phyloP scores from a whole-genome alignment of 108 stramenopile species.

The Cyclotella kingstonii region DNA sequence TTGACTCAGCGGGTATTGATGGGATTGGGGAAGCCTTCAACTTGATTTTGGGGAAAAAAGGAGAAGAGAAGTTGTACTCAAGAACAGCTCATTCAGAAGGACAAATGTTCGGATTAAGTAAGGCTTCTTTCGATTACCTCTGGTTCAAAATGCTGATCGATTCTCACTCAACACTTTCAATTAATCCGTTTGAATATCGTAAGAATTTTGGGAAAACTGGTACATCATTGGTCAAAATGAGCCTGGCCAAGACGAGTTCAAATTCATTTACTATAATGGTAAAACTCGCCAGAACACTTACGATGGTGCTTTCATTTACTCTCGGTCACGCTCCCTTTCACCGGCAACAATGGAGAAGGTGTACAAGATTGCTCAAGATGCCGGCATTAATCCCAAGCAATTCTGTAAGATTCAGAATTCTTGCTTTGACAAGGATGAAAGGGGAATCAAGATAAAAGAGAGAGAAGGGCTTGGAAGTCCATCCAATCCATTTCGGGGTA shows the following conservation, averaged over 20 bases:
- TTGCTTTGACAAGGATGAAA: constrained; percentile 63
- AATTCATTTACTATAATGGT: constrained; percentile 96
- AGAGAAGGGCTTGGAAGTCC: constrained; percentile 50
- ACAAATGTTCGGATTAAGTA: constrained; percentile 92
- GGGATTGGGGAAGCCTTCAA: constrained; percentile 2
- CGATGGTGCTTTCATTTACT: constrained; percentile 96
- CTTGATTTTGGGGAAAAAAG: constrained; percentile 53
- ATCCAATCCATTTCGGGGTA: constrained; percentile 71
- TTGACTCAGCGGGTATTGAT: constrained; percentile 48
- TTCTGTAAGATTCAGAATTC: constrained; percentile 92
- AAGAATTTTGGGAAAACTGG: constrained; percentile 99
- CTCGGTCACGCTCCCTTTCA: constrained; percentile 73
- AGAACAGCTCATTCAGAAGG: constrained; percentile 90
- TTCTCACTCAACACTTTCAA: not conserved
- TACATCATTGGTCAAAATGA: constrained; percentile 88
- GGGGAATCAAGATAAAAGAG: constrained; percentile 6
- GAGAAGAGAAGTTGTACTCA: constrained; percentile 63
- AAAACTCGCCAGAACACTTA: constrained; percentile 97
- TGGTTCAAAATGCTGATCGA: too few relatives aligned
- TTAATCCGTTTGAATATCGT: constrained; percentile 2
- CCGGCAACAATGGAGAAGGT: constrained; percentile 80
- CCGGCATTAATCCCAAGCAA: constrained; percentile 89
- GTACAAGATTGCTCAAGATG: constrained; percentile 82
- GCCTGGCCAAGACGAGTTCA: constrained; percentile 80
- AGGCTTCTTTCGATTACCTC: constrained; percentile 34